Conservation (phyloP, 805 yeast genomes). For the Starmerella sirachaensis region DNA sequence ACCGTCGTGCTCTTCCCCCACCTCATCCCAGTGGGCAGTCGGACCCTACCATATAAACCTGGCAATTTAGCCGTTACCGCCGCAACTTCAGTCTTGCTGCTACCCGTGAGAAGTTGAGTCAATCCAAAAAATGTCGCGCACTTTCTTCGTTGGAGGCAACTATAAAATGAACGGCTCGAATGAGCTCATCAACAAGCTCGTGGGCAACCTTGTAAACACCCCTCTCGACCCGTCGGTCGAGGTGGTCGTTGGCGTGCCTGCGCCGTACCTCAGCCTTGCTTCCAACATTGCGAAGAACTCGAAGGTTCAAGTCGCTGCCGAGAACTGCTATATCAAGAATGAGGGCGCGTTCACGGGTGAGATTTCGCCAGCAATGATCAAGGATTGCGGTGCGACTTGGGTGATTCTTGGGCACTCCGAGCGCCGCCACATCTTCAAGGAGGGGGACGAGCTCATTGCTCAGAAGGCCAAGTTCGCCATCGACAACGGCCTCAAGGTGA, state of each 20-base stretch:
- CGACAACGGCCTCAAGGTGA: constrained; percentile 78
- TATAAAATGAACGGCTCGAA: constrained; percentile 96
- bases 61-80: not conserved
- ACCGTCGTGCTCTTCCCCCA: no score
- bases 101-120: no score
- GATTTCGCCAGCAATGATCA: constrained; percentile 73
- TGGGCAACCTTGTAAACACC: constrained; percentile 70
- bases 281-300: constrained; percentile 51
- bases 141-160: constrained; percentile 98
- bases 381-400: constrained; percentile 90
- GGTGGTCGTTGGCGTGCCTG: constrained; percentile 94
- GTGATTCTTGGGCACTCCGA: constrained; percentile 96
- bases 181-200: constrained; percentile 69
- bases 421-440: constrained; percentile 89
- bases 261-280: constrained; percentile 76
- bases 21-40: not conserved
- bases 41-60: not conserved
- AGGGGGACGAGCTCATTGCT: constrained; percentile 82
- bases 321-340: constrained; percentile 76
- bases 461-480: constrained; percentile 89
- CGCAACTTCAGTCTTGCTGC: no score
- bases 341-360: constrained; percentile 99
- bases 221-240: constrained; percentile 66
- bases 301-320: constrained; percentile 76
- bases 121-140: no score